Base-by-base conservation (phyloP, 345 rosid genomes). In the Euphorbia lathyris region DNA sequence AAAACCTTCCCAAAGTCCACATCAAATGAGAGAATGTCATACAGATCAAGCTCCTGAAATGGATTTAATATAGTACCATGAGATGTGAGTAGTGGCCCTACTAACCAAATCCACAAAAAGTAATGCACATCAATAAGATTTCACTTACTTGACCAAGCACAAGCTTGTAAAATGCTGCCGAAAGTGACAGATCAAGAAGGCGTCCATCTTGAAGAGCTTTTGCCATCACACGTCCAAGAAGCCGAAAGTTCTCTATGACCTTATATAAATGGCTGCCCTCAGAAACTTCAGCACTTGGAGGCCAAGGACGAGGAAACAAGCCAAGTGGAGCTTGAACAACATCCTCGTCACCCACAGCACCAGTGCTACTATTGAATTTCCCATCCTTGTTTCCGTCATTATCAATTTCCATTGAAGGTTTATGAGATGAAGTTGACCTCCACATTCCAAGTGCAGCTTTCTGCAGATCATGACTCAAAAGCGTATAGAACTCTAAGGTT, bases 151-250 rank as follows among this genome's bases (percentile, higher is more conserved):
- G 97, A 74, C 90, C 96, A 74, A 96, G 86, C 65, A 92, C 86
- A 70, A 92, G 90, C 82, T 96, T 92, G 74, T 87, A 90, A 69
- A 96, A 90, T 34, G 98, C 83, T 22, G 91, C 80, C 7, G 97
- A 90, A 70, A 96, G 72, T 43, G 97, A 90, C 70, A 96, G 78
- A 77, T 96, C 99, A 83, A 96, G 73, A 70, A 96, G 90, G 67
- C 99, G 86, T 64, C 99, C 99, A 80, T 96, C 99, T 85, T 96
- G 99, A 83, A 96, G 97, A 79, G 99, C 98, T 84, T 96, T 96
- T 32, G 99, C 98, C 93, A 90, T 89, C 72, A 89, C 93, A 66
- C 98, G 98, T 61, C 99, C 99, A 79, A 90, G 80, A 75, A 96
- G 80, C 56, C 95, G 88, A 82, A 96, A 96, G 77, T 96, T 84